Evolutionary conservation across 2,329 filamentous ascomycete species (phyloP).

Genomic region (Rhynchosporium graminicola): DNA sequence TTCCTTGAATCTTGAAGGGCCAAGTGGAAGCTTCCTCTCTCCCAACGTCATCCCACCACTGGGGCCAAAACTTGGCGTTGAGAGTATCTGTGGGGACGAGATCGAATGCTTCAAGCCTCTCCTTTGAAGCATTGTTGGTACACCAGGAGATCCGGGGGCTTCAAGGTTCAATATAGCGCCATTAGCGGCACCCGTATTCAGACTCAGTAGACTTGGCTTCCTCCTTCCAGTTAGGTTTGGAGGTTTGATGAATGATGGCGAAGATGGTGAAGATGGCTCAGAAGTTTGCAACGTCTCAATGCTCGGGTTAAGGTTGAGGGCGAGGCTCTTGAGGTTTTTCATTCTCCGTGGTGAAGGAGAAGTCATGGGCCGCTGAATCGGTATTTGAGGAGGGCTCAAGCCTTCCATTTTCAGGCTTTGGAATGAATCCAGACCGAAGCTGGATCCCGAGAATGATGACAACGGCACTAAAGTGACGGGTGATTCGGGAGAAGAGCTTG

Average conservation of each 20-base stretch:
- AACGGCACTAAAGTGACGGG: constrained; percentile 73
- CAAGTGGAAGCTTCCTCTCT: constrained; percentile 38
- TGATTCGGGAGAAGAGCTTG: constrained; percentile 90
- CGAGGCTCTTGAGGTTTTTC: constrained; percentile 84
- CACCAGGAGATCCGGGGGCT: constrained; percentile 55
- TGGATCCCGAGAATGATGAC: constrained; percentile 65
- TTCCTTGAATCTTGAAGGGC: constrained; percentile 38
- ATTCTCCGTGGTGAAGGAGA: constrained; percentile 69
- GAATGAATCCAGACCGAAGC: constrained; percentile 47
- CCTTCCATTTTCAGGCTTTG: constrained; percentile 42
- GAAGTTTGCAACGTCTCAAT: constrained; percentile 50
- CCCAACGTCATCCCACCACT: constrained; percentile 65
- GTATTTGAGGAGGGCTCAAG: constrained; percentile 46
- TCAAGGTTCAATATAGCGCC: constrained; percentile 50
- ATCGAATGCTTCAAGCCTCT: constrained; percentile 67
- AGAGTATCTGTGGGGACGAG: constrained; percentile 67
- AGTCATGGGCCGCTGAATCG: constrained; percentile 57
- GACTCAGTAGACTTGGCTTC: constrained; percentile 75
- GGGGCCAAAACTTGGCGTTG: constrained; percentile 60
- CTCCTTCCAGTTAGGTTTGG: constrained; percentile 64
- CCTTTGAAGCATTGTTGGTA: constrained; percentile 61
- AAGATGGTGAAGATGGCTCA: constrained; percentile 65
- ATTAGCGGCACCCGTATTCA: constrained; percentile 68
- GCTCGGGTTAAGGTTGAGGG: constrained; percentile 66
- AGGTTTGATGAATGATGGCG: constrained; percentile 79